A percentile compares a stretch with the other conserved stretches of the same genome.
phyloP scores from a whole-genome alignment of 2,329 filamentous ascomycete species.

The Amylocarpus encephaloides region DNA sequence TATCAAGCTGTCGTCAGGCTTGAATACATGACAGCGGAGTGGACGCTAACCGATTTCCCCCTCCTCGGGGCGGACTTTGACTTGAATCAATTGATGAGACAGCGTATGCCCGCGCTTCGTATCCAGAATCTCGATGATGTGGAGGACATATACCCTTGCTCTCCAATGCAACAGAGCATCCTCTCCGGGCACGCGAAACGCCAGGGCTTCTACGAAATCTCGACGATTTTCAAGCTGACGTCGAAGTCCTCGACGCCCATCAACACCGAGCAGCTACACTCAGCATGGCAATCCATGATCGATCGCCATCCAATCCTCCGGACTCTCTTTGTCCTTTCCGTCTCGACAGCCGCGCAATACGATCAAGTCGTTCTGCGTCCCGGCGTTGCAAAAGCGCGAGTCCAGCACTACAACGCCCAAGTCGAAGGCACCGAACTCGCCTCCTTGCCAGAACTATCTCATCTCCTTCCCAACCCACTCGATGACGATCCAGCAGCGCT shows the following conservation, averaged over 20 bases:
- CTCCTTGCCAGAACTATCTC: no score
- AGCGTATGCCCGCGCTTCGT: slow-evolving; percentile 4
- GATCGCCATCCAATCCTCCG: slow-evolving; percentile 14
- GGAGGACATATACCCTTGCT: slow-evolving; percentile 16
- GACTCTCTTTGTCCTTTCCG: slow-evolving; percentile 21
- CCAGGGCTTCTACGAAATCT: slow-evolving; percentile 1
- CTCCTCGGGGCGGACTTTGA: slow-evolving; percentile 9
- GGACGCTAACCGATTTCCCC: slow-evolving; percentile 15
- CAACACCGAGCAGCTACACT: slow-evolving; percentile 18
- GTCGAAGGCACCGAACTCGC: no score
- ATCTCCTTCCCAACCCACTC: no score
- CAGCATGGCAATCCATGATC: slow-evolving; percentile 15
- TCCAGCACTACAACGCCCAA: no score
- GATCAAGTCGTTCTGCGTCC: slow-evolving; percentile 29
- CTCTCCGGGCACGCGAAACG: slow-evolving; percentile 11
- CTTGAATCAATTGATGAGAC: slow-evolving; percentile 2
- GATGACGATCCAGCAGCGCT: no score
- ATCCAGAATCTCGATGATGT: slow-evolving; percentile 9
- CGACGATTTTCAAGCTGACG: background rate
- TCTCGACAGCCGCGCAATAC: slow-evolving; percentile 11
- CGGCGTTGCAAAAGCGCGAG: slow-evolving; percentile 22
- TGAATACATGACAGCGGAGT: background rate
- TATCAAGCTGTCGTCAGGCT: slow-evolving; percentile 1
- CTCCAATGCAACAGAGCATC: slow-evolving; percentile 19
- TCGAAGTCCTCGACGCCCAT: background rate